Percentiles rank a stretch among this genome's conserved stretches.
phyloP scores from a whole-genome alignment of 2,329 filamentous ascomycete species.

The Domatiomyces catenatus region DNA sequence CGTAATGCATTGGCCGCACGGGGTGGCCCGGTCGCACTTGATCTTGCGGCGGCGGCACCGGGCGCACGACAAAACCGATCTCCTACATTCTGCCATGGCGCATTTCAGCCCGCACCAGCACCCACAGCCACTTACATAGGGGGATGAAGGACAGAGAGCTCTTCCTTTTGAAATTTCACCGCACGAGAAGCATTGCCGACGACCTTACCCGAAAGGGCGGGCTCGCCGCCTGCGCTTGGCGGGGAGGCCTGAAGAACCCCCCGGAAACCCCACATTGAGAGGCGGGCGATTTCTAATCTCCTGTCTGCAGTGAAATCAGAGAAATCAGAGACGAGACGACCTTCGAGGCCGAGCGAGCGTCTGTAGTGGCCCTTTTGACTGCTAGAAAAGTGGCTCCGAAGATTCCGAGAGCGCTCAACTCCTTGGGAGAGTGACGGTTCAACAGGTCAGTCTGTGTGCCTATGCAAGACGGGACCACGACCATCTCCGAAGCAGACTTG shows the following conservation, averaged over 20 bases:
- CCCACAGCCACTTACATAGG: background rate
- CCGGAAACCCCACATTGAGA: background rate
- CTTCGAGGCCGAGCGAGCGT: background rate
- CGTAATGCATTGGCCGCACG: slow-evolving; percentile 20
- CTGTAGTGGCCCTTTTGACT: background rate
- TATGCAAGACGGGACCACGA: slow-evolving; percentile 7
- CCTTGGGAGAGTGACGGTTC: background rate
- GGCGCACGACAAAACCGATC: slow-evolving; percentile 18
- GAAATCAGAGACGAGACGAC: background rate
- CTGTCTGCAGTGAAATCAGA: background rate
- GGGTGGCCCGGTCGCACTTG: slow-evolving; percentile 19
- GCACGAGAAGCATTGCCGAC: background rate
- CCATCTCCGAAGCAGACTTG: slow-evolving; percentile 18
- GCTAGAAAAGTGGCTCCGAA: background rate
- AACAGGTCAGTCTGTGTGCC: background rate
- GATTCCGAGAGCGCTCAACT: background rate
- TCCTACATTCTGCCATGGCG: slow-evolving; percentile 17
- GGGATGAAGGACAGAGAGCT: background rate
- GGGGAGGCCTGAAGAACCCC: background rate
- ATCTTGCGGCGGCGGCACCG: slow-evolving; percentile 18
- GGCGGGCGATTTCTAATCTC: background rate
- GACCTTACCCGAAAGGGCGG: background rate
- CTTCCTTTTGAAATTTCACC: background rate
- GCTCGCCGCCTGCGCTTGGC: background rate
- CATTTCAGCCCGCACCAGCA: background rate